These are phyloP conservation scores for Vaccinium corymbosum DNA, from an alignment of 148 eudicot genomes.

Conservation along the genomic window DNA sequence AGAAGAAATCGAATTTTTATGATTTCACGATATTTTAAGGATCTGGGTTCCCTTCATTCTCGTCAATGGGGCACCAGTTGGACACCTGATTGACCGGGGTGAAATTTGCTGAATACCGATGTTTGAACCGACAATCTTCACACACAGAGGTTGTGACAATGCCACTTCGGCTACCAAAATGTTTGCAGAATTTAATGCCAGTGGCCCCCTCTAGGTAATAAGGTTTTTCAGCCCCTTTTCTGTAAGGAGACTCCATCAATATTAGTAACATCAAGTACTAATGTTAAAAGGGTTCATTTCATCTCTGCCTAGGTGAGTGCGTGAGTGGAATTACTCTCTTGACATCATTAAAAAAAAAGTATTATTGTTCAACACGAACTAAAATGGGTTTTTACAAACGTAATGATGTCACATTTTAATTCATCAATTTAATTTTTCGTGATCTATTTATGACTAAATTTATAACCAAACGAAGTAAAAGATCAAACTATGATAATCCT, in stretches of 20 bases:
- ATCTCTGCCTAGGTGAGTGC: too few species aligned
- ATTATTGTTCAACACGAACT: background rate
- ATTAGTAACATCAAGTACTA: background rate
- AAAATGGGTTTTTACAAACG: background rate
- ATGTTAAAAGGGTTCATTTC: background rate
- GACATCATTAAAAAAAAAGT: too few species aligned
- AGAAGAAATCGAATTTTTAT: background rate
- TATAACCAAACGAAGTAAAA: background rate
- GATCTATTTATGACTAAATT: background rate
- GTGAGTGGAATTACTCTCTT: too few species aligned
- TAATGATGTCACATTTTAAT: background rate
- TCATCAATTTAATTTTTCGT: background rate
- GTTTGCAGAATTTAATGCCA: background rate
- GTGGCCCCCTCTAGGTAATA: background rate
- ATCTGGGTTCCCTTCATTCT: background rate
- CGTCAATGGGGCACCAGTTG: background rate
- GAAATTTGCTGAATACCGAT: background rate
- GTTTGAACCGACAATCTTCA: background rate
- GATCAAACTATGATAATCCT: background rate
- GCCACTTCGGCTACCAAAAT: background rate
- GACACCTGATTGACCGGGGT: background rate
- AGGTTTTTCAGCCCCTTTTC: background rate
- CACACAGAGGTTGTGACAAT: background rate
- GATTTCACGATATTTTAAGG: background rate
- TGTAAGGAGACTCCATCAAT: background rate